These are phyloP conservation scores for Ascochyta clinopodiicola DNA, from an alignment of 2,329 filamentous ascomycete species.

Conservation along the genomic window DNA sequence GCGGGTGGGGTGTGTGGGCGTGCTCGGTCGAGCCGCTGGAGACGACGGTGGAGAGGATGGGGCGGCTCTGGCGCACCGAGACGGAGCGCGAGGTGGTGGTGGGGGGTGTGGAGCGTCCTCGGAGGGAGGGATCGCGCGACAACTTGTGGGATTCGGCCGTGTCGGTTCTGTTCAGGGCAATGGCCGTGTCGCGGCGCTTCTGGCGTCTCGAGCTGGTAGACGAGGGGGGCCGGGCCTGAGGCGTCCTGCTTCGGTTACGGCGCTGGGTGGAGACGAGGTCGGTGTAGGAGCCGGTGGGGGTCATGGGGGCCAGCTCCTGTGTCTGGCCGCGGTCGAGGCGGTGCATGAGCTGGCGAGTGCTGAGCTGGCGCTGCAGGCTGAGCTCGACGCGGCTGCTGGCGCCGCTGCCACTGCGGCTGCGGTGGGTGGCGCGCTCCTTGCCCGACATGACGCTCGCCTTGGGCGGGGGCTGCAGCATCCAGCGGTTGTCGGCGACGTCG, in stretches of 20 bases:
- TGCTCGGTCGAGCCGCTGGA: slow-evolving; percentile 38
- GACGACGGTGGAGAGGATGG: slow-evolving; percentile 44
- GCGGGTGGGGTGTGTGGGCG: slow-evolving; percentile 4
- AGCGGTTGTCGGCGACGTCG: slow-evolving; percentile 74
- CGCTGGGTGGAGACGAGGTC: slow-evolving; percentile 32
- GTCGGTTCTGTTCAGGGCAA: slow-evolving; percentile 30
- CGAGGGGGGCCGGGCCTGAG: slow-evolving; percentile 37
- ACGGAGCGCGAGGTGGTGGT: slow-evolving; percentile 26
- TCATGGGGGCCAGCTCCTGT: slow-evolving; percentile 43
- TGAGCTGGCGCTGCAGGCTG: slow-evolving; percentile 49
- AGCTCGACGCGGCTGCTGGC: slow-evolving; percentile 50
- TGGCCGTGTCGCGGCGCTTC: slow-evolving; percentile 39
- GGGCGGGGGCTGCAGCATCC: slow-evolving; percentile 95
- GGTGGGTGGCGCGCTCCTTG: slow-evolving; percentile 70
- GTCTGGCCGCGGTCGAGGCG: slow-evolving; percentile 46
- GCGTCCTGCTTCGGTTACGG: slow-evolving; percentile 42
- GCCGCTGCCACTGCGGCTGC: slow-evolving; percentile 62
- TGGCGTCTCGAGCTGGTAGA: slow-evolving; percentile 37
- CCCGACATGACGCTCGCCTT: slow-evolving; percentile 89
- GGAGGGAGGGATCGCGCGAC: slow-evolving; percentile 26
- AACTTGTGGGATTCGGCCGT: slow-evolving; percentile 30
- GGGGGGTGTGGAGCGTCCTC: slow-evolving; percentile 26
- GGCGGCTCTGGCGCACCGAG: slow-evolving; percentile 36
- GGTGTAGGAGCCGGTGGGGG: slow-evolving; percentile 46
- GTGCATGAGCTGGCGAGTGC: slow-evolving; percentile 46